Evolutionary conservation across 2,329 filamentous ascomycete genomes (phyloP), one percentile per base, ranked within the genome.

Genomic region (Hypoxylon sp.): DNA sequence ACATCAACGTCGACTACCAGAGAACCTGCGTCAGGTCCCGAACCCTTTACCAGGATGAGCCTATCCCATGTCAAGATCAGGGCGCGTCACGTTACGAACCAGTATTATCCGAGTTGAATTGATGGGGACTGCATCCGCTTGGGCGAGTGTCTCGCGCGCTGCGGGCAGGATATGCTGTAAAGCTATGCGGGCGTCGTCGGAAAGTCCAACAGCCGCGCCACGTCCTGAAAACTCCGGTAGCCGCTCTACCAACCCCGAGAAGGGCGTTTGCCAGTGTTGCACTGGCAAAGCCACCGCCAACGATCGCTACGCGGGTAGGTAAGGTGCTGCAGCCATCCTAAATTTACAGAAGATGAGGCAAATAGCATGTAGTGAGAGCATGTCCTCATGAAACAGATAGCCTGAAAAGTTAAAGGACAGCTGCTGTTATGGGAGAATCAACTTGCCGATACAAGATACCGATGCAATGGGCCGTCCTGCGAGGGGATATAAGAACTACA

Each of bases 201-300:
- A 23, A 14, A 72, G 63, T 11, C 21, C 63, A 10, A 70, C 56
- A 17, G 60, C 70, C 2, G 45, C 1, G 60, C 68, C 14, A 65
- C 70, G 11, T 63, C 67, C 70, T 1, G 60, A 65, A 14, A 72
- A 72, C 7, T 45, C 38, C 1, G n/a, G n/a, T n/a, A n/a, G n/a
- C n/a, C n/a, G n/a, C n/a, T n/a, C n/a, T n/a, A n/a, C n/a, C n/a
- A n/a, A n/a, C n/a, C n/a, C n/a, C 30, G 2, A 32, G 38, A 3
- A 72, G 68, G 0, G 65, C 68, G 30, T 62, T 71, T 21, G 70
- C 68, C 5, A 70, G n/a, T 1, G 60, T 55, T 1, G 53, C 57
- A 0, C 65, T 65, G 10, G 70, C 64, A 4, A 70, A 63, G 3
- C 70, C 70, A 14, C 69, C 69, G 58, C 59, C 62, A 0, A 61